Conservation (phyloP, 192 early-diverging fungal species). For the Coemansia sp. region DNA sequence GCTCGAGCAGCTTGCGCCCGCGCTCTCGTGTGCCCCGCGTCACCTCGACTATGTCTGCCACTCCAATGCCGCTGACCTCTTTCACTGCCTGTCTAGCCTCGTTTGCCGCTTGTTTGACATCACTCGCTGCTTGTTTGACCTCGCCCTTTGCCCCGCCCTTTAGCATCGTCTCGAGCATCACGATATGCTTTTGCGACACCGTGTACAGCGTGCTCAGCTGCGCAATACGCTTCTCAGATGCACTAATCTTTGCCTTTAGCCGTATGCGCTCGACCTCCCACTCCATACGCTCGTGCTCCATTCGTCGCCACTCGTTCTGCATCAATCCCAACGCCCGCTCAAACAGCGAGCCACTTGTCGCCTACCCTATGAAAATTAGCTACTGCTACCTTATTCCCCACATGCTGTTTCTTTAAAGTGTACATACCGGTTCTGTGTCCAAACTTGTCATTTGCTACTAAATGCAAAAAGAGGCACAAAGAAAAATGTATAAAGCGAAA, state of each 20-base stretch:
- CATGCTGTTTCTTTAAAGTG: neutral
- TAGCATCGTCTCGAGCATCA: conserved; percentile 26
- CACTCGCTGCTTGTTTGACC: neutral
- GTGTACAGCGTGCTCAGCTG: conserved; percentile 23
- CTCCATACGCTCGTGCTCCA: conserved; percentile 41
- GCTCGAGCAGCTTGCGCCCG: conserved; percentile 26
- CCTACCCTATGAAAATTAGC: neutral
- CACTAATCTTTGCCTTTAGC: conserved; percentile 41
- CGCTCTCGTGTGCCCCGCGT: conserved; percentile 19
- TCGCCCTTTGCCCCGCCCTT: neutral
- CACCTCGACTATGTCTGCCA: conserved; percentile 18
- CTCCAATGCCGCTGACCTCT: neutral
- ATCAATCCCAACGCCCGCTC: conserved; percentile 37
- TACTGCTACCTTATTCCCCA: neutral
- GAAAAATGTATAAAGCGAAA: neutral
- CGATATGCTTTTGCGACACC: conserved; percentile 35
- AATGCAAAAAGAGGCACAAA: neutral
- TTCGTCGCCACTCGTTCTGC: conserved; percentile 46
- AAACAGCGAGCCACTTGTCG: conserved; percentile 12
- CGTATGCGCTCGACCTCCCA: conserved; percentile 50
- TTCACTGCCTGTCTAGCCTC: too few relatives aligned
- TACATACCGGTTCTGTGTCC: conserved; percentile 4
- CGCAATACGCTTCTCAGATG: conserved; percentile 41
- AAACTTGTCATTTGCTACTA: neutral
- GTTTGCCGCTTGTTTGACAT: neutral